A percentile compares a stretch with the other conserved stretches of the same genome.
These are phyloP conservation scores for Phlyctochytrium planicorne DNA, from an alignment of 192 early-diverging fungal genomes.

Conservation along the genomic window DNA sequence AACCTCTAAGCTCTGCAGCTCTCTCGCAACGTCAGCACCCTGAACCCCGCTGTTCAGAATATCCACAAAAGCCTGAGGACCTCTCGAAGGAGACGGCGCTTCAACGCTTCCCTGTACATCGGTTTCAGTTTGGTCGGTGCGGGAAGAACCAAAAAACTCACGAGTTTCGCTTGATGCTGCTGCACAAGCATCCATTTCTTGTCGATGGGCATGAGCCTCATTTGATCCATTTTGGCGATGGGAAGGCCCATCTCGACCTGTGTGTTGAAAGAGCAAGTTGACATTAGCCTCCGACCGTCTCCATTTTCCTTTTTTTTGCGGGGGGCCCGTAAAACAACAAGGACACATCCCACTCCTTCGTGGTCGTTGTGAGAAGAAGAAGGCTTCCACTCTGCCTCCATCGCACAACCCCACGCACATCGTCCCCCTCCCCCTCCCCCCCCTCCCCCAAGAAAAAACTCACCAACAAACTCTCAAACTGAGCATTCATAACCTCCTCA, in stretches of 20 bases:
- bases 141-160: constrained; percentile 5
- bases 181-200: constrained; percentile 21
- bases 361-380: too few relatives aligned
- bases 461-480: constrained; percentile 21
- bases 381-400: too few relatives aligned
- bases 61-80: constrained; percentile 10
- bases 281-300: not conserved
- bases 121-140: too few relatives aligned
- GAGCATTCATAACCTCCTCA: not conserved
- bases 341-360: too few relatives aligned
- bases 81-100: not conserved
- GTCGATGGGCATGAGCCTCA: constrained; percentile 21
- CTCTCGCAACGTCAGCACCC: constrained; percentile 7
- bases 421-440: too few relatives aligned
- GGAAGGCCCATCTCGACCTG: constrained; percentile 24
- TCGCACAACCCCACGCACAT: too few relatives aligned
- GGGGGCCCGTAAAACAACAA: too few relatives aligned
- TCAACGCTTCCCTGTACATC: not conserved
- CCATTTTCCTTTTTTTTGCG: not conserved
- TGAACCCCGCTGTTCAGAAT: not conserved
- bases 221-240: constrained; percentile 15
- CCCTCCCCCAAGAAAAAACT: too few relatives aligned
- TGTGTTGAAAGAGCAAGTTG: not conserved
- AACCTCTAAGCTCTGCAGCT: constrained; percentile 28
- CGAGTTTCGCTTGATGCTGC: constrained; percentile 26